Evolutionary conservation across 176 grass and related monocot species (phyloP), one percentile per base, ranked within the genome.

Genomic region (Carex parvula): DNA sequence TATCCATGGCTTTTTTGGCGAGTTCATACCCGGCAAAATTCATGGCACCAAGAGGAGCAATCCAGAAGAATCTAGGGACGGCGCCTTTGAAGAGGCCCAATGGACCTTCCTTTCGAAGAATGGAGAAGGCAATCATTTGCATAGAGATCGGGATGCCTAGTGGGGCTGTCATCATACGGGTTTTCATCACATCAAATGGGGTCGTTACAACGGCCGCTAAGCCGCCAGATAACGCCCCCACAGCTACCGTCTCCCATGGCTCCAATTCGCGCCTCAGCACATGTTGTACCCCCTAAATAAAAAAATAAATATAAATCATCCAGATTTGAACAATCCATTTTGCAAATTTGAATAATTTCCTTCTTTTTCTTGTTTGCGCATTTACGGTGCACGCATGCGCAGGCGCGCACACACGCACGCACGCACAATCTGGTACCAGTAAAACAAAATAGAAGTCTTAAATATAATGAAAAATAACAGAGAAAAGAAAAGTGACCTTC

Each of bases 101-200:
- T 30, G 96, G 93, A 3, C 96, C 96, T 85, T 98, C 91, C 0
- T 93, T 93, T 29, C 70, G n/a, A 55, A 98, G 92, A 70, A 98
- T 95, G 76, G 96, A 98, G 70, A 98, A 89, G 18, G 89, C 89
- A 22, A 98, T 89, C 86, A 91, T 84, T 82, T 98, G 92, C 92
- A 95, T 95, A 26, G 96, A 92, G 13, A 98, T 88, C 3, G 91
- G 95, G 4, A 92, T 78, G 82, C 95, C 91, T 81, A 84, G 95
- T 8, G 91, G 89, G 3, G 95, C 92, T 6, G 95, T 98, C 96
- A 98, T 98, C 91, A 95, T 95, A 72, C 96, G 85, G 0, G 93
- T 98, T 70, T 98, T 98, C 93, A 98, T 95, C 70, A 98, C 92
- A 48, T 98, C 96, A 4, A 98, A 98, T 30, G 96, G 96, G 41